A percentile compares a stretch with the other conserved stretches of the same genome.
These are phyloP conservation scores for Phialophora tarda DNA, from an alignment of 2,329 filamentous ascomycete species.

Conservation along the genomic window DNA sequence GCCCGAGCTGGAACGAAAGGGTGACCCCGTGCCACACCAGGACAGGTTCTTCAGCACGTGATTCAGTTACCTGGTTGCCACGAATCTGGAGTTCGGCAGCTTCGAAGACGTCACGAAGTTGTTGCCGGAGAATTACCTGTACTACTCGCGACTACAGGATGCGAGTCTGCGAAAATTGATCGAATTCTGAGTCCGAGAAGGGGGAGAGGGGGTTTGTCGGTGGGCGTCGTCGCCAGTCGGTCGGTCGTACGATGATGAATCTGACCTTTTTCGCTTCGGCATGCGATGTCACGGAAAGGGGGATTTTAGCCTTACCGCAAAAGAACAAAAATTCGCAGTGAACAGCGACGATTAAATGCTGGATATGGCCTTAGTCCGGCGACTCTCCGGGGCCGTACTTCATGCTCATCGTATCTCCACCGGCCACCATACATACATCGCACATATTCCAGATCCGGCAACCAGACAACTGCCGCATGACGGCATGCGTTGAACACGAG, in stretches of 20 bases:
- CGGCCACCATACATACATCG: too few relatives aligned
- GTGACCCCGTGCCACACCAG: not conserved
- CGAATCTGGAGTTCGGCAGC: conserved; percentile 13
- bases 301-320: too few relatives aligned
- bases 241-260: not conserved
- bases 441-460: too few relatives aligned
- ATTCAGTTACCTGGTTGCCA: conserved; percentile 9
- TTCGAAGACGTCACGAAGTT: conserved; percentile 15
- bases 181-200: conserved; percentile 4
- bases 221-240: not conserved
- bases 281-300: too few relatives aligned
- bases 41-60: conserved; percentile 10
- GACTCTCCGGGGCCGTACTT: too few relatives aligned
- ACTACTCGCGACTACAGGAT: conserved; percentile 12
- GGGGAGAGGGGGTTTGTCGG: not conserved
- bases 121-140: conserved; percentile 13
- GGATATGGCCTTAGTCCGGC: too few relatives aligned
- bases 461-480: too few relatives aligned
- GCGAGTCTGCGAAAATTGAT: conserved; percentile 11
- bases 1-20: conserved; percentile 5
- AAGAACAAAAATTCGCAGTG: too few relatives aligned
- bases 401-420: too few relatives aligned
- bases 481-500: too few relatives aligned
- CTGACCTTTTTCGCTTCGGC: too few relatives aligned
- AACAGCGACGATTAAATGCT: too few relatives aligned